These are phyloP conservation scores for Trichophyton benhamiae DNA, from an alignment of 2,329 filamentous ascomycete species.

Conservation along the genomic window DNA sequence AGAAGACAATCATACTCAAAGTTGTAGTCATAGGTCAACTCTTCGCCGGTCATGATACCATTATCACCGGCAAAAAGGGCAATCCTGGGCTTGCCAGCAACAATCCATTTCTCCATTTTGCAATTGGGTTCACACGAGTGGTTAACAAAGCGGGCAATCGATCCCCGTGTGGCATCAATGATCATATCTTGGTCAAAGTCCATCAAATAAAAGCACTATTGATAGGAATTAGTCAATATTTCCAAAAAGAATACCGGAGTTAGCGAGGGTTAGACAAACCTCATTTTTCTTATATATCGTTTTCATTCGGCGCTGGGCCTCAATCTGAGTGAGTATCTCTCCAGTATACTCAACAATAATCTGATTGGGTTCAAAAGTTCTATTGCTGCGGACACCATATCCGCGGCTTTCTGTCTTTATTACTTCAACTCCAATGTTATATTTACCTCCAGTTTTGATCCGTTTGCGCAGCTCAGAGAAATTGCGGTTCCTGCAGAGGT, in stretches of 20 bases:
- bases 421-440: conserved; percentile 86
- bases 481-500: conserved; percentile 69
- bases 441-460: conserved; percentile 67
- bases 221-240: not conserved
- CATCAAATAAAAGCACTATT: conserved; percentile 93
- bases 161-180: conserved; percentile 90
- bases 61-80: conserved; percentile 84
- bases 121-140: conserved; percentile 96
- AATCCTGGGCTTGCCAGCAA: conserved; percentile 87
- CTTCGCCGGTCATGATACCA: conserved; percentile 87
- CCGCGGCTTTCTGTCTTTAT: conserved; percentile 81
- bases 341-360: conserved; percentile 98
- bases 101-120: conserved; percentile 96
- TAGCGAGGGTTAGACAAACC: conserved; percentile 41
- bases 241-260: not conserved
- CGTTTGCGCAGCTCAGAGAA: conserved; percentile 70
- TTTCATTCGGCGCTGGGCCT: conserved; percentile 88
- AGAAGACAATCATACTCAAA: conserved; percentile 43
- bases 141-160: conserved; percentile 94
- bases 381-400: conserved; percentile 81
- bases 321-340: conserved; percentile 89
- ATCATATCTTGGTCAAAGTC: conserved; percentile 98
- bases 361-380: conserved; percentile 74
- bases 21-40: conserved; percentile 87
- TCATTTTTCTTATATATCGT: conserved; percentile 88